Percentiles rank a stretch among this genome's conserved stretches.
Evolutionary conservation across 495 filamentous ascomycete species (phyloP).

Genomic region (Lophiostoma macrostomum): DNA sequence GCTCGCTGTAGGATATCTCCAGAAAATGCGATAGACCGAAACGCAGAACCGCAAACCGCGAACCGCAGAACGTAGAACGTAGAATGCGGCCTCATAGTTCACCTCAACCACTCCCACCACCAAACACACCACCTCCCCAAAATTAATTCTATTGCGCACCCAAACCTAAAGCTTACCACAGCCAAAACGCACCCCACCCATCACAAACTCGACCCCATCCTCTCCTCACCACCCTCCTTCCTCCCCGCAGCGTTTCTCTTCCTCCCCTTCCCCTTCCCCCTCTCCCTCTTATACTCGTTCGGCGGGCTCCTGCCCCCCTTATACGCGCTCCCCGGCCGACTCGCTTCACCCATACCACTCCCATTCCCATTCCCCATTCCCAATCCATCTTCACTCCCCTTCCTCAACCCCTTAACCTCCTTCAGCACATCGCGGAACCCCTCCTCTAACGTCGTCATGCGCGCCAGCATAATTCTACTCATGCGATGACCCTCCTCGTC

Average conservation of each 20-base stretch:
- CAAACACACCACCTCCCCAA: too few relatives aligned
- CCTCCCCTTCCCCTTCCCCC: constrained; percentile 24
- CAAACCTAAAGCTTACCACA: too few relatives aligned
- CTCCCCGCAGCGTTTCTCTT: constrained; percentile 25
- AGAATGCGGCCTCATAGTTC: too few relatives aligned
- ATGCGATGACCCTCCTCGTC: constrained; percentile 62
- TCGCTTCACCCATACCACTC: constrained; percentile 26
- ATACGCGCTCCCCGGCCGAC: constrained; percentile 23
- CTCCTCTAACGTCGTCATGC: constrained; percentile 89
- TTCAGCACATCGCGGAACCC: constrained; percentile 77
- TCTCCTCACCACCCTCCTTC: neutral
- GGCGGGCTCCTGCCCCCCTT: constrained; percentile 13
- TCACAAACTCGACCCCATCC: constrained; percentile 18
- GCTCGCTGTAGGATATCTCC: too few relatives aligned
- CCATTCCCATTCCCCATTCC: constrained; percentile 57
- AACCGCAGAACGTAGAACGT: too few relatives aligned
- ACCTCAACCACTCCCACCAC: too few relatives aligned
- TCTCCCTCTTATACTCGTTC: constrained; percentile 23
- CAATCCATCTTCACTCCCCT: constrained; percentile 33
- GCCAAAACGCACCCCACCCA: too few relatives aligned
- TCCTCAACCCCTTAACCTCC: constrained; percentile 69
- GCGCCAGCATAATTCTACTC: constrained; percentile 77
- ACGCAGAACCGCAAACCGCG: too few relatives aligned
- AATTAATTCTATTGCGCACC: too few relatives aligned
- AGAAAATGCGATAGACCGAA: too few relatives aligned